Evolutionary conservation across 2,329 filamentous ascomycete species (phyloP).

Genomic region (Aspergillus sojae): DNA sequence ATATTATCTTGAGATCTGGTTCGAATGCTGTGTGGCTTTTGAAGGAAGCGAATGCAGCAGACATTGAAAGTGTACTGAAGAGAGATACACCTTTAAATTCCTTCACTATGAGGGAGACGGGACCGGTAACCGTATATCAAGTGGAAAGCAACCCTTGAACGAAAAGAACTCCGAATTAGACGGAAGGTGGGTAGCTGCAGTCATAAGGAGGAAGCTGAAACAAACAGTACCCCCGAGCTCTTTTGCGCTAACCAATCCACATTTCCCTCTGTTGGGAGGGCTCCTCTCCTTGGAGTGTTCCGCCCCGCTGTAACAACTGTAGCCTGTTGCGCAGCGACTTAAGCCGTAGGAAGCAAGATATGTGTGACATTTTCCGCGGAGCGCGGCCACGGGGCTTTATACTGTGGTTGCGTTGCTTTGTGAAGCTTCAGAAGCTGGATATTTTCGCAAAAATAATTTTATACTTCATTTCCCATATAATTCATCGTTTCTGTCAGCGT

Average conservation of each 20-base stretch:
- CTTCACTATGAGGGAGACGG: too few species aligned
- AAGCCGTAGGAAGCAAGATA: background rate
- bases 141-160: too few species aligned
- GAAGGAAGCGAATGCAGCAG: background rate
- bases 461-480: background rate
- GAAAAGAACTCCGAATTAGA: background rate
- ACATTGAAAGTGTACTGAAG: background rate
- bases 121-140: background rate
- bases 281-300: background rate
- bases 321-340: background rate
- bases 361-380: background rate
- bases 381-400: background rate
- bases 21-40: background rate
- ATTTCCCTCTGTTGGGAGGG: background rate
- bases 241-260: background rate
- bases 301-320: background rate
- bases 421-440: background rate
- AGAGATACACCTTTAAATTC: background rate
- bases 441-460: background rate
- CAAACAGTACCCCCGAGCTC: background rate
- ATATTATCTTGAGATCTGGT: background rate
- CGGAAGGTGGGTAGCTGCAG: background rate
- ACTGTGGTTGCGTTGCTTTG: background rate
- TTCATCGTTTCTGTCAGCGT: background rate
- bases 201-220: background rate